A percentile compares a stretch with the other conserved stretches of the same genome.
Evolutionary conservation across 257 asterid genomes (phyloP).

Genomic region (Forsythia suspensa): DNA sequence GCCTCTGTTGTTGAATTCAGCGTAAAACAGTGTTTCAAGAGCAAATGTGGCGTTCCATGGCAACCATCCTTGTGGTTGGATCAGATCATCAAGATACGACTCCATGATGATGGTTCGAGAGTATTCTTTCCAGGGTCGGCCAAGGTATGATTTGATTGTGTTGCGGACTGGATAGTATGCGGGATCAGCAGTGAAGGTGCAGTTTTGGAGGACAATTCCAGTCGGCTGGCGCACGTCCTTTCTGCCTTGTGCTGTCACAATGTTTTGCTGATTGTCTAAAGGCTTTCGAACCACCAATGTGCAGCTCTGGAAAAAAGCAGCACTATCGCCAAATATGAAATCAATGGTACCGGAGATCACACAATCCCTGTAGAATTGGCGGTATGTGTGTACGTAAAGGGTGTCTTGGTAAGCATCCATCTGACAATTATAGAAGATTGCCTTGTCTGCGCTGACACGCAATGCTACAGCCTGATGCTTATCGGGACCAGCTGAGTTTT

Average conservation of each 20-base stretch:
- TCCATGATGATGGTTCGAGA: constrained; percentile 57
- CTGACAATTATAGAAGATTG: constrained; percentile 68
- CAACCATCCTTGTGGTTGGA: constrained; percentile 64
- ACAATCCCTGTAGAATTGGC: constrained; percentile 83
- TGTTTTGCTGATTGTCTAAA: constrained; percentile 41
- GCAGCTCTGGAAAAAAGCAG: constrained; percentile 69
- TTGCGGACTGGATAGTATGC: constrained; percentile 28
- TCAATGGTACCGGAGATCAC: constrained; percentile 74
- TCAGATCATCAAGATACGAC: constrained; percentile 38
- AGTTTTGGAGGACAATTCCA: constrained; percentile 48
- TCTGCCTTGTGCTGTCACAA: constrained; percentile 70
- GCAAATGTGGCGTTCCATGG: constrained; percentile 40
- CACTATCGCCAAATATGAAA: constrained; percentile 75
- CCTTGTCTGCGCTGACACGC: constrained; percentile 66
- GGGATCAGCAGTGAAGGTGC: constrained; percentile 42
- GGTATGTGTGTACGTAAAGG: constrained; percentile 69
- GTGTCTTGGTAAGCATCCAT: constrained; percentile 83
- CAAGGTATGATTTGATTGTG: constrained; percentile 35
- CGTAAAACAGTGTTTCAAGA: constrained; percentile 42
- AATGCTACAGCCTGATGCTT: constrained; percentile 77
- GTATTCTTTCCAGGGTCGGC: constrained; percentile 64
- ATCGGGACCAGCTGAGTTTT: constrained; percentile 66
- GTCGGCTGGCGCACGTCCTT: constrained; percentile 38
- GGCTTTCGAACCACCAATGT: constrained; percentile 55
- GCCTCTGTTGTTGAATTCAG: constrained; percentile 54